These are phyloP conservation scores for Ochetophila trinervis DNA, from an alignment of 306 rosid species.

Conservation along the genomic window DNA sequence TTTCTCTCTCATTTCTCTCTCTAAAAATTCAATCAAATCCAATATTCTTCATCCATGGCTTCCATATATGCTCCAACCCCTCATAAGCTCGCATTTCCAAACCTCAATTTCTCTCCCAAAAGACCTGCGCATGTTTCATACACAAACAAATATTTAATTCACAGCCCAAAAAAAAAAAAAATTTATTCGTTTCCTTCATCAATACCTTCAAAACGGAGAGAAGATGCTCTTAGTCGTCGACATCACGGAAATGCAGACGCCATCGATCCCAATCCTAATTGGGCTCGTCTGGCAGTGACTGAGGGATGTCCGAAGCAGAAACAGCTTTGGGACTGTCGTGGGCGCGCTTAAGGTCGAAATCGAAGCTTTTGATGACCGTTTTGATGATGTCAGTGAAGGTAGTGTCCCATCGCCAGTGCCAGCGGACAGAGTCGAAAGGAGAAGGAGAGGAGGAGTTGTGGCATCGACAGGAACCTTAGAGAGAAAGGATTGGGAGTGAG, in stretches of 20 bases:
- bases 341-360: slow-evolving; percentile 33
- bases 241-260: too few relatives aligned
- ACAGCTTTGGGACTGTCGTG: slow-evolving; percentile 8
- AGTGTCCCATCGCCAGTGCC: slow-evolving; percentile 59
- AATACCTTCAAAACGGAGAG: slow-evolving; percentile 69
- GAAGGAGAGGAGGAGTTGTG: slow-evolving; percentile 44
- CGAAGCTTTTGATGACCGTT: slow-evolving; percentile 44
- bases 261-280: too few relatives aligned
- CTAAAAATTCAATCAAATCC: too few relatives aligned
- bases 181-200: neutral
- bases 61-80: too few relatives aligned
- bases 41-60: too few relatives aligned
- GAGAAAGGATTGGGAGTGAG: slow-evolving; percentile 23
- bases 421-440: slow-evolving; percentile 36
- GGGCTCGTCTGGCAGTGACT: slow-evolving; percentile 10
- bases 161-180: neutral
- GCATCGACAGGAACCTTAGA: slow-evolving; percentile 20
- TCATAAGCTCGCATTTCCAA: too few relatives aligned
- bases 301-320: neutral
- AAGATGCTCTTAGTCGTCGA: slow-evolving; percentile 68
- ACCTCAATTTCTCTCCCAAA: too few relatives aligned
- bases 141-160: neutral
- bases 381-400: slow-evolving; percentile 43
- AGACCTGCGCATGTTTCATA: too few relatives aligned
- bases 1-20: too few relatives aligned